Conservation (phyloP, 1,139 yeast genomes). For the Spathaspora jeffriesii region DNA sequence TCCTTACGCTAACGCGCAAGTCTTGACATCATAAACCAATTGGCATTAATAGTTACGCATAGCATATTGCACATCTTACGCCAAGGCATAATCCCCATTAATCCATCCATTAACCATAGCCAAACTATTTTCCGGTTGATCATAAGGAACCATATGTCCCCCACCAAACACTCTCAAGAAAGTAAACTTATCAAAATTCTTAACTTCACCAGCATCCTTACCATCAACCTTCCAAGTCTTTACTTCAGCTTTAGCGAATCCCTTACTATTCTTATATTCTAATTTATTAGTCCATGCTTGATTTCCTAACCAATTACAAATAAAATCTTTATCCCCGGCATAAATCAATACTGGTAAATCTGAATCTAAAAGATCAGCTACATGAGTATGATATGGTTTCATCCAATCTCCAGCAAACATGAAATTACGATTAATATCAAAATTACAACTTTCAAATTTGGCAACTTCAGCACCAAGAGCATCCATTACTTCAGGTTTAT, state of each 20-base stretch:
- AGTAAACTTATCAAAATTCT: conserved; percentile 45
- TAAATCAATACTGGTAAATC: conserved; percentile 72
- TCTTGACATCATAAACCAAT: no score
- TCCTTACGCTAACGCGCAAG: no score
- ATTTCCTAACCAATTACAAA: conserved; percentile 87
- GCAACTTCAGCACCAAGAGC: conserved; percentile 95
- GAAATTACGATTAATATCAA: conserved; percentile 81
- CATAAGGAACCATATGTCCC: conserved; percentile 54
- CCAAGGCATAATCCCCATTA: conserved; percentile 29
- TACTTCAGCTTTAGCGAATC: conserved; percentile 45
- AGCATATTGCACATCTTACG: no score
- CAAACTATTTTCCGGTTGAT: conserved; percentile 46
- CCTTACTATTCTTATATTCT: conserved; percentile 63
- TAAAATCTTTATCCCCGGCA: conserved; percentile 87
- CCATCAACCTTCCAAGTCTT: conserved; percentile 40
- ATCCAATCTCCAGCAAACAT: conserved; percentile 89
- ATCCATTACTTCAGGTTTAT: conserved; percentile 48
- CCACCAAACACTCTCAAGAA: conserved; percentile 49
- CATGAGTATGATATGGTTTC: conserved; percentile 80
- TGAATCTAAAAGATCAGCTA: conserved; percentile 54
- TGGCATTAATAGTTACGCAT: no score
- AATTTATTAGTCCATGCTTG: conserved; percentile 77
- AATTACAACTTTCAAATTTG: conserved; percentile 79
- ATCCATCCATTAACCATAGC: conserved; percentile 52
- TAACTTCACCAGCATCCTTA: conserved; percentile 46